Evolutionary conservation across 2,329 filamentous ascomycete genomes (phyloP), one percentile per base, ranked within the genome.

Genomic region (Sporothrix schenckii): DNA sequence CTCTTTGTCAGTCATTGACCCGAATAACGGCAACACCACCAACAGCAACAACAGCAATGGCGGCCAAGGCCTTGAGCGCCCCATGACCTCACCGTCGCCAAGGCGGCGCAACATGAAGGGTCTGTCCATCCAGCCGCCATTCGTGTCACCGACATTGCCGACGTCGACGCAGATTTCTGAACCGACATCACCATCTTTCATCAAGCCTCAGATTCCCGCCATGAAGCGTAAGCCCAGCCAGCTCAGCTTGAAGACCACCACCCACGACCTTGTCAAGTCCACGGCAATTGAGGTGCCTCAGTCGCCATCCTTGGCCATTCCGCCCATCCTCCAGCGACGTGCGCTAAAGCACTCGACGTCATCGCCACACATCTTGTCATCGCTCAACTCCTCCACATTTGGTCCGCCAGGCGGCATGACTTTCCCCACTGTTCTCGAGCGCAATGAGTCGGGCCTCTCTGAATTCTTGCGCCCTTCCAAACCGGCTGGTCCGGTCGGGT

Each of bases 21-120:
- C 61, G n/a, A 24, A 47, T 47, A 24, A 77, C 69, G 47, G 27
- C 52, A 56, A 7, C 21, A 68, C 50, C 30, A 61, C 4, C 24
- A 70, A 63, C 49, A 39, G 11, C 54, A 44, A 4, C 41, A 44
- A 7, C 24, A 70, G 49, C 49, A 39, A 13, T 47, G 44, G 27
- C 44, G 16, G 39, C n/a, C 21, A 44, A 5, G 21, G 10, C 19
- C 77, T 82, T 39, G 83, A 83, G 73, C 83, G 88, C 49, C 88
- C 88, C 19, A 88, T 89, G 86, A 90, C 88, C 24, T 90, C 88
- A 27, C 89, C 90, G 9, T 88, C 88, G 3, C 89, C 89, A 0
- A 86, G 91, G 75, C 90, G 91, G 76, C 89, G 91, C 71, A 95
- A 95, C 77, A 90, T 93, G 81, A 95, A 95, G 80, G 92, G 92